Evolutionary conservation across 2,329 filamentous ascomycete genomes (phyloP).

Genomic region (Aureobasidium sp.): DNA sequence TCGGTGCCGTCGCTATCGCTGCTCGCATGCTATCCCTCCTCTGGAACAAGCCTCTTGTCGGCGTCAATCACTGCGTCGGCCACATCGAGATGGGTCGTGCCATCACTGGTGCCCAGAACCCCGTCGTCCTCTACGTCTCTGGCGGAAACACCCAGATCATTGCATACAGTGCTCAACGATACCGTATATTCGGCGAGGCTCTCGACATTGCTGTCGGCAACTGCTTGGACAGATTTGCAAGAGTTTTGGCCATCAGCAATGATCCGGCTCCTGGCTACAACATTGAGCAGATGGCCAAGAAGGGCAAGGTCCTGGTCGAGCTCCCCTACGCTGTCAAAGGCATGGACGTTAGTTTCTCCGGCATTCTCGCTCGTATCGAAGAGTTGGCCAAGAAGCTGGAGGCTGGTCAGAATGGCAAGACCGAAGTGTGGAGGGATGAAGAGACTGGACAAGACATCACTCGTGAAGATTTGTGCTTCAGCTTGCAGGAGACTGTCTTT

Average conservation of each 20-base stretch:
- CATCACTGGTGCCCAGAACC: constrained; percentile 84
- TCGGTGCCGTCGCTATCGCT: constrained; percentile 77
- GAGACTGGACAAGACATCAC: constrained; percentile 56
- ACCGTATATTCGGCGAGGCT: constrained; percentile 96
- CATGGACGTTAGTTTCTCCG: constrained; percentile 96
- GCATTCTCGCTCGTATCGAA: constrained; percentile 79
- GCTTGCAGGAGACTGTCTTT: constrained; percentile 87
- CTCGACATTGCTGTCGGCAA: constrained; percentile 97
- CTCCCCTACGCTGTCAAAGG: constrained; percentile 95
- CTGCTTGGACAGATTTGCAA: constrained; percentile 90
- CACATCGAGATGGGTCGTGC: constrained; percentile 97
- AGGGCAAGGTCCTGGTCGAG: constrained; percentile 64
- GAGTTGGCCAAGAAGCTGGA: constrained; percentile 63
- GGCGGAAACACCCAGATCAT: constrained; percentile 98
- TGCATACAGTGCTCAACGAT: constrained; percentile 86
- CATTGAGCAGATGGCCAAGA: constrained; percentile 86
- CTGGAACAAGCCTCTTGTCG: constrained; percentile 82
- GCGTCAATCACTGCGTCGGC: constrained; percentile 95
- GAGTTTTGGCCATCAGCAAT: constrained; percentile 84
- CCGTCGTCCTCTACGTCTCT: constrained; percentile 89
- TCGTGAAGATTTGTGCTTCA: constrained; percentile 82
- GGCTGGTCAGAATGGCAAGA: constrained; percentile 18
- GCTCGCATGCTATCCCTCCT: constrained; percentile 73
- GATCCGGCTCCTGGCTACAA: constrained; percentile 97
- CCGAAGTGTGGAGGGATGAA: constrained; percentile 27